phyloP scores from a whole-genome alignment of 495 filamentous ascomycete genomes.

The Penicillium roqueforti region DNA sequence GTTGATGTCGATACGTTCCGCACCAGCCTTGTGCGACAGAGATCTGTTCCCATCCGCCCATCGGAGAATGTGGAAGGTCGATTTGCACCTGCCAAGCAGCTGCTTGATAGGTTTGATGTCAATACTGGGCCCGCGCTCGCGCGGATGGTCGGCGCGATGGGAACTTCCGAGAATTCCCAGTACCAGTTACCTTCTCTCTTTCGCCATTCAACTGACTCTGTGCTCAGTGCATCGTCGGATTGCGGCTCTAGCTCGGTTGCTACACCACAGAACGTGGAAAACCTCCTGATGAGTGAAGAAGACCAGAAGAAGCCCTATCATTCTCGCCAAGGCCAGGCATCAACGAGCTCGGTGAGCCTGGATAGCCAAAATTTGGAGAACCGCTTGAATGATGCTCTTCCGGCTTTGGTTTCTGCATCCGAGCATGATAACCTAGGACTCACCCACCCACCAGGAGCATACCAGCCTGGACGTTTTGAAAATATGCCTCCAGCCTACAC shows the following conservation, averaged over 20 bases:
- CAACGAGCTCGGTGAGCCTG: slow-evolving; percentile 8
- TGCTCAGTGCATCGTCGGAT: slow-evolving; percentile 47
- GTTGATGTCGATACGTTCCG: slow-evolving; percentile 89
- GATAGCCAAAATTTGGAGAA: neutral
- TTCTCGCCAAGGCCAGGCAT: slow-evolving; percentile 56
- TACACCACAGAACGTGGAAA: slow-evolving; percentile 74
- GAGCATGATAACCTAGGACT: neutral
- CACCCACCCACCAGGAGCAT: neutral
- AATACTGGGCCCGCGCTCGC: slow-evolving; percentile 32
- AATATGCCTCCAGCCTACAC: neutral
- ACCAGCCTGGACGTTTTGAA: neutral
- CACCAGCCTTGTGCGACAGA: slow-evolving; percentile 47
- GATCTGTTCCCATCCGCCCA: slow-evolving; percentile 65
- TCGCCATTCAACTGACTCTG: slow-evolving; percentile 64
- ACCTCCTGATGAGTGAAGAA: slow-evolving; percentile 69
- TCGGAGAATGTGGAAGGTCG: slow-evolving; percentile 67
- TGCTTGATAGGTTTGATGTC: slow-evolving; percentile 52
- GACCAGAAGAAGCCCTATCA: slow-evolving; percentile 66
- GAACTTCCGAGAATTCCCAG: slow-evolving; percentile 37
- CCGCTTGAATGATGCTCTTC: neutral
- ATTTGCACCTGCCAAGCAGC: slow-evolving; percentile 37
- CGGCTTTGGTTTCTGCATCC: neutral
- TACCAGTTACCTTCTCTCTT: slow-evolving; percentile 53
- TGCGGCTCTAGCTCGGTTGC: slow-evolving; percentile 63
- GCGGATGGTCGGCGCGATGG: slow-evolving; percentile 36